Conservation (phyloP, 1,284 basidiomycete genomes). For the Sphaerobolus stellatus region DNA sequence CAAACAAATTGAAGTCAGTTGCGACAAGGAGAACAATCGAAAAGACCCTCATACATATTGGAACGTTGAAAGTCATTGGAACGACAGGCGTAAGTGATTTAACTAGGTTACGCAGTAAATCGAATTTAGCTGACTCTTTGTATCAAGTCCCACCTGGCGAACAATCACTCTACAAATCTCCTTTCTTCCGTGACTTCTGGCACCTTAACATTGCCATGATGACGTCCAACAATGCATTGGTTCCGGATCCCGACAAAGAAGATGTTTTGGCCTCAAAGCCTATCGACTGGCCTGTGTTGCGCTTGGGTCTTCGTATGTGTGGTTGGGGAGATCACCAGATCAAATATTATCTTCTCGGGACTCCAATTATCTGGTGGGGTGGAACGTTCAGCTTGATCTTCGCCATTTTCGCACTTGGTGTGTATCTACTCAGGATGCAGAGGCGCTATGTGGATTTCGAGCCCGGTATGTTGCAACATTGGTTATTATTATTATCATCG, state of each 20-base stretch:
- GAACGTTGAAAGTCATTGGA: constrained; percentile 98
- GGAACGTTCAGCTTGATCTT: constrained; percentile 68
- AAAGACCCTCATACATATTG: constrained; percentile 89
- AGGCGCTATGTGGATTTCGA: constrained; percentile 91
- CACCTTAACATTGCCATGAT: constrained; percentile 99
- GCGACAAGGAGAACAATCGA: constrained; percentile 85
- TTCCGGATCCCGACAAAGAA: constrained; percentile 97
- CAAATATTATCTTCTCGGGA: constrained; percentile 95
- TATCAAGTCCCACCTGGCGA: constrained; percentile 78
- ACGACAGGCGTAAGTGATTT: constrained; percentile 73
- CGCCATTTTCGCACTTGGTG: constrained; percentile 51
- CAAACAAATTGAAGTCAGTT: constrained; percentile 97
- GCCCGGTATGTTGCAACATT: constrained; percentile 55
- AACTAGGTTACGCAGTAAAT: constrained; percentile 5
- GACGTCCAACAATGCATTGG: constrained; percentile 97
- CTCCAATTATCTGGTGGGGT: constrained; percentile 92
- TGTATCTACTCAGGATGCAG: constrained; percentile 84
- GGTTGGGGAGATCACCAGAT: constrained; percentile 88
- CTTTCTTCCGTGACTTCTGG: constrained; percentile 96
- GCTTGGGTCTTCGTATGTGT: constrained; percentile 92
- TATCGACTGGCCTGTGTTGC: constrained; percentile 91
- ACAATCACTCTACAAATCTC: constrained; percentile 81
- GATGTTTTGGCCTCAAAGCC: constrained; percentile 94
- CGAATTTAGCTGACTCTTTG: constrained; percentile 9
- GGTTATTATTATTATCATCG: neutral